Evolutionary conservation across 2,329 filamentous ascomycete species (phyloP).

Genomic region (Aspergillus terreus): DNA sequence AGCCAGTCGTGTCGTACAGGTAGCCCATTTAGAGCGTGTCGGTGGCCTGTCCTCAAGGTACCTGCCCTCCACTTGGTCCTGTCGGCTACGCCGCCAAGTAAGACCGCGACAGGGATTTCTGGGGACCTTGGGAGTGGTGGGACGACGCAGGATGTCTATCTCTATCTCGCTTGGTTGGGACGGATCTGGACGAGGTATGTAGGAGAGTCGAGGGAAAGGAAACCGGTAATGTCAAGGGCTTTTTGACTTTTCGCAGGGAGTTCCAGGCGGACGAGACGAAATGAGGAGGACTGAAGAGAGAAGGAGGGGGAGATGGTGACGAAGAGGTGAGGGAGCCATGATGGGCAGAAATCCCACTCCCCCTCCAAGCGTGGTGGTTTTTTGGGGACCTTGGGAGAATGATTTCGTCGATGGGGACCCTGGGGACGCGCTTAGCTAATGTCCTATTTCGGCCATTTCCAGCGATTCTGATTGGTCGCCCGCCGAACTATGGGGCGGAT

Average conservation of each 20-base stretch:
- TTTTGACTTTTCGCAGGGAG: background rate
- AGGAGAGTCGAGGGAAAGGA: background rate
- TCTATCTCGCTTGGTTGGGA: background rate
- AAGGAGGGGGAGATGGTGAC: background rate
- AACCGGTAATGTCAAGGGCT: background rate
- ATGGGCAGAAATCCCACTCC: background rate
- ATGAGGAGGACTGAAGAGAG: too few relatives aligned
- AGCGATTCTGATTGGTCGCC: too few relatives aligned
- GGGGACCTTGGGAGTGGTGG: constrained; percentile 15
- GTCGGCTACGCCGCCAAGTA: constrained; percentile 4
- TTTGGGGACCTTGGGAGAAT: constrained; percentile 13
- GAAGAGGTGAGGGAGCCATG: background rate
- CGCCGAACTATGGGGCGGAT: too few relatives aligned
- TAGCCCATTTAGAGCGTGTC: background rate
- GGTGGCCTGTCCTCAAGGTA: constrained; percentile 12
- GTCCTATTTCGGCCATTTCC: too few relatives aligned
- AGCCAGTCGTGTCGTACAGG: constrained; percentile 5
- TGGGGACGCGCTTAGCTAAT: too few relatives aligned
- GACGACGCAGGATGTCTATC: background rate
- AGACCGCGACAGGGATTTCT: constrained; percentile 7
- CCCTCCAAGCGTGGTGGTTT: too few relatives aligned
- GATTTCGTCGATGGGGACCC: background rate
- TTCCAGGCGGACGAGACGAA: too few relatives aligned
- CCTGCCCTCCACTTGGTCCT: constrained; percentile 9
- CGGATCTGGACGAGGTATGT: background rate